Evolutionary conservation across 2,329 filamentous ascomycete genomes (phyloP), one percentile per base, ranked within the genome.

Genomic region (Arthrinium puccinioides): DNA sequence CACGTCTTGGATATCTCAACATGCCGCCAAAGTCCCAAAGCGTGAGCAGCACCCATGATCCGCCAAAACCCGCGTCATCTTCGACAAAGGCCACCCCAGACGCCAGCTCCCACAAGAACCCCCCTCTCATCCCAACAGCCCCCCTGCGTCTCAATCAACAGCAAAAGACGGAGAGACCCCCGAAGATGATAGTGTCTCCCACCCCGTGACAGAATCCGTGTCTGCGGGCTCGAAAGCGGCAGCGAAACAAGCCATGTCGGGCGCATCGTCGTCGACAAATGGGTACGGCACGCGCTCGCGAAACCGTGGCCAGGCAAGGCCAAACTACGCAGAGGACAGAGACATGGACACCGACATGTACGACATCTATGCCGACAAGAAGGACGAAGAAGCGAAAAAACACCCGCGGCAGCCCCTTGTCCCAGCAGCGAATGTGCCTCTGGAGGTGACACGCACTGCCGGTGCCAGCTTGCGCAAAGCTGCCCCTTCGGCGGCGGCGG

Each of bases 261-360:
- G 74, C 47, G 68, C 82, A 35, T 80, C 79, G 49, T 81, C 79
- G 32, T 21, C 21, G 31, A 20, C 31, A 16, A 23, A 20, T 14
- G 20, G 20, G n/a, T 96, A 98, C 63, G 90, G 90, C 54, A 98
- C 92, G 58, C 84, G 89, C 53, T 96, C 89, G 51, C 84, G 92
- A 59, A 94, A 94, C 63, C 83, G 89, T 54, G 84, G 84, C 53
- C 79, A 75, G 48, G 74, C 84, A 50, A 84, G 92, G 49, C 81
- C 84, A 48, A 98, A 98, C 63, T 98, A 98, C 62, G 90, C 92
- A 35, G 92, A 98, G 65, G 86, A 90, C 62, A 85, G 77, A 63
- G 90, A 96, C 61, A 72, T 89, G 49, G 90, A 97, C 53, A 79
- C 86, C 62, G 92, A 97, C 42, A 63, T 73, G 57, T 87, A 88